A percentile compares a stretch with the other conserved stretches of the same genome.
These are phyloP conservation scores for Dothideomycetidae sp. DNA, from an alignment of 2,329 filamentous ascomycete genomes.

Conservation along the genomic window DNA sequence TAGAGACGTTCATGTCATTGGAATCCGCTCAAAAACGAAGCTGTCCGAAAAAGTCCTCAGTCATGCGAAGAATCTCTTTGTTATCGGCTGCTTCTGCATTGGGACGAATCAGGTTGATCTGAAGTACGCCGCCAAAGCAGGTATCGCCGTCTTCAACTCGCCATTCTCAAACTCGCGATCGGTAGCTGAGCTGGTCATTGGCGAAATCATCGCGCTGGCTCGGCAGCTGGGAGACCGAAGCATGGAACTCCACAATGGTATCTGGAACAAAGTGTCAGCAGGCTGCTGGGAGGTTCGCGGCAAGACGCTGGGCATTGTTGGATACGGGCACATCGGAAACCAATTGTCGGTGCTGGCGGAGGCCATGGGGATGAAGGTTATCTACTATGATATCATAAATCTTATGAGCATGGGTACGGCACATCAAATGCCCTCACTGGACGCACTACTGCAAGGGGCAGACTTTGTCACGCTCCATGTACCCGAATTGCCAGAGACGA, in stretches of 20 bases:
- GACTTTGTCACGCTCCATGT: constrained; percentile 95
- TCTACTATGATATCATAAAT: constrained; percentile 91
- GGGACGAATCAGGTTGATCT: constrained; percentile 93
- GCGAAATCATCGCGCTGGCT: constrained; percentile 80
- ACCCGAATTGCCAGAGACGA: constrained; percentile 82
- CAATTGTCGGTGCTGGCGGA: constrained; percentile 92
- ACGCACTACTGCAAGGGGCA: constrained; percentile 59
- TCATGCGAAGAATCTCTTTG: constrained; percentile 86
- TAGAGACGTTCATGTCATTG: constrained; percentile 91
- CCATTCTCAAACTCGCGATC: constrained; percentile 96
- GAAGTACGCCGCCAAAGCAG: constrained; percentile 64
- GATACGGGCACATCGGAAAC: constrained; percentile 93
- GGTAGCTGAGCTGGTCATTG: constrained; percentile 91
- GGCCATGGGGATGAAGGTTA: constrained; percentile 94
- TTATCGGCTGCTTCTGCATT: constrained; percentile 97
- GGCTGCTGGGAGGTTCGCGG: constrained; percentile 97
- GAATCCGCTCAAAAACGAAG: constrained; percentile 96
- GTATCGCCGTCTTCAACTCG: constrained; percentile 97
- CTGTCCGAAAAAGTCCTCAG: constrained; percentile 71
- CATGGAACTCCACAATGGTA: constrained; percentile 82
- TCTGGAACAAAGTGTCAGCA: constrained; percentile 94
- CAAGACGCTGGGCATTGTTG: constrained; percentile 92
- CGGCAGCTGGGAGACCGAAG: constrained; percentile 88
- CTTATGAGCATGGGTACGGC: constrained; percentile 89
- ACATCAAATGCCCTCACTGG: constrained; percentile 63